Conservation (phyloP, 345 rosid genomes). For the Lepidium didymum region DNA sequence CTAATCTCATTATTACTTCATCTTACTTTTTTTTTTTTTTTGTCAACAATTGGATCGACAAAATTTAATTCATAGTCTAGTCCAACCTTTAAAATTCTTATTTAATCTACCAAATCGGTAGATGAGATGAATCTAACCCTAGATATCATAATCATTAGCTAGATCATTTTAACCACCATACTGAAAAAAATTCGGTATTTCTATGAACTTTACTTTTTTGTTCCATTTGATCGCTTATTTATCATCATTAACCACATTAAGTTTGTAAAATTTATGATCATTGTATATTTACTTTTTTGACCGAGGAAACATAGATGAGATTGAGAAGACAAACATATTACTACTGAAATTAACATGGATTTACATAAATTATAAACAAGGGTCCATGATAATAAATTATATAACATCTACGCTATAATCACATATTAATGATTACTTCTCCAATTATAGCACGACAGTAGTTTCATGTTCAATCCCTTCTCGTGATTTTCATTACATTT, state of each 20-base stretch:
- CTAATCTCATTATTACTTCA: not conserved
- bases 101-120: no score
- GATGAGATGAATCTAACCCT: no score
- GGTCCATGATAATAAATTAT: conserved; percentile 16
- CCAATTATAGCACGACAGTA: conserved; percentile 28
- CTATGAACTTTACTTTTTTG: not conserved
- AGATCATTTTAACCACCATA: no score
- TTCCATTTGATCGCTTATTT: not conserved
- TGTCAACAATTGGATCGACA: no score
- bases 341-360: not conserved
- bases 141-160: no score
- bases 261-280: not conserved
- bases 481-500: no score
- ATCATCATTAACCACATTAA: not conserved
- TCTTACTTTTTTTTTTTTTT: no score
- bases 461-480: not conserved
- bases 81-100: no score
- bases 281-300: not conserved
- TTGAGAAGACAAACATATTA: not conserved
- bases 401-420: conserved; percentile 18
- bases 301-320: not conserved
- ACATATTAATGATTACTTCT: conserved; percentile 25
- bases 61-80: no score
- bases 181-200: no score
- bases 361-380: not conserved